These are phyloP conservation scores for Tolypocladium amazonense DNA, from an alignment of 2,329 filamentous ascomycete species.

Conservation along the genomic window DNA sequence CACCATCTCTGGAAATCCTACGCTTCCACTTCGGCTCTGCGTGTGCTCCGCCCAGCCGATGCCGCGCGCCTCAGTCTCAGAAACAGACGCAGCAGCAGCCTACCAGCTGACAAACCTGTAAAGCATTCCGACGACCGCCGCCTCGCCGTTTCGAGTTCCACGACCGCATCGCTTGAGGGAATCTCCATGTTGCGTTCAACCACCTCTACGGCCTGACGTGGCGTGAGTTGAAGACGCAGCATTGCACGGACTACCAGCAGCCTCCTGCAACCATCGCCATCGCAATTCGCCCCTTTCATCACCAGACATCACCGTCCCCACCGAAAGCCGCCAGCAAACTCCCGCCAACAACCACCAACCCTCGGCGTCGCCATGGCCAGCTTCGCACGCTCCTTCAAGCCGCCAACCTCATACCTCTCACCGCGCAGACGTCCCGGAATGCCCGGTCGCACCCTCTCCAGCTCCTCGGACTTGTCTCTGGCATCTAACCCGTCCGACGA, in stretches of 20 bases:
- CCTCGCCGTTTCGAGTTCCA: neutral
- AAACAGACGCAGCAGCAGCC: neutral
- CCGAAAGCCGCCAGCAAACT: neutral
- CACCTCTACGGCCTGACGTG: neutral
- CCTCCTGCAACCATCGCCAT: neutral
- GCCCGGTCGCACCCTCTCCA: constrained; percentile 32
- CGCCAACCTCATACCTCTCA: constrained; percentile 31
- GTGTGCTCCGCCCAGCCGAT: neutral
- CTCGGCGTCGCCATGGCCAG: constrained; percentile 28
- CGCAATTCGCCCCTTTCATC: neutral
- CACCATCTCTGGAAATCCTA: neutral
- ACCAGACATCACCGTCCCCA: neutral
- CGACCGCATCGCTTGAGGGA: neutral
- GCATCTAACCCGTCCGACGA: constrained; percentile 17
- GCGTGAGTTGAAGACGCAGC: neutral
- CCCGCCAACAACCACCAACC: neutral
- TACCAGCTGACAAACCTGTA: neutral
- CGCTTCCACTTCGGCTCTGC: neutral
- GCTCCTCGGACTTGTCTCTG: constrained; percentile 33
- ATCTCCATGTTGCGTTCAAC: neutral
- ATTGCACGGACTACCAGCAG: neutral
- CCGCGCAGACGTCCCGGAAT: constrained; percentile 32
- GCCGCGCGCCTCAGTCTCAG: neutral
- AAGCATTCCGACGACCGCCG: neutral
- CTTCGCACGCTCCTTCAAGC: constrained; percentile 38